Evolutionary conservation across 1,139 yeast species (phyloP).

Genomic region (Hanseniaspora sp.): DNA sequence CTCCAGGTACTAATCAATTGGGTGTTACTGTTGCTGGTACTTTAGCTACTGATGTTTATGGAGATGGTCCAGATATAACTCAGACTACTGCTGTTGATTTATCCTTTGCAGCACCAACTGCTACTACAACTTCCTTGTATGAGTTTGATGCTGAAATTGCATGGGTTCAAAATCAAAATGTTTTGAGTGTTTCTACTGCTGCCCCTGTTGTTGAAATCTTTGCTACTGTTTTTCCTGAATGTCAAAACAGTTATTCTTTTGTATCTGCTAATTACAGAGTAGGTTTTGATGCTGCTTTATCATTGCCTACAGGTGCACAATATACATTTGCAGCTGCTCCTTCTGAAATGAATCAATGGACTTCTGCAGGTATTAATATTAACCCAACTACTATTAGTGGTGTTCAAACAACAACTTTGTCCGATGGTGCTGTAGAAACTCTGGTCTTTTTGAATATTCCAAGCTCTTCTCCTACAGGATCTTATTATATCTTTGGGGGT

Average conservation of each 20-base stretch:
- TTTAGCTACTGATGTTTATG: constrained; percentile 10
- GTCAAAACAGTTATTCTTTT: constrained; percentile 7
- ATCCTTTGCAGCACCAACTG: background rate
- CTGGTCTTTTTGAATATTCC: constrained; percentile 3
- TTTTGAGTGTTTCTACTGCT: background rate
- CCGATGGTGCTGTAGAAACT: constrained; percentile 4
- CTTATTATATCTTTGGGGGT: constrained; percentile 9
- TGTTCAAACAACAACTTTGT: background rate
- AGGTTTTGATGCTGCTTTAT: constrained; percentile 1
- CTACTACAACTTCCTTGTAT: constrained; percentile 5
- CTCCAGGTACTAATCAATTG: constrained; percentile 8
- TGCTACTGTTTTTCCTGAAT: constrained; percentile 12
- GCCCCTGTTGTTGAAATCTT: constrained; percentile 14
- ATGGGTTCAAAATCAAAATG: constrained; percentile 5
- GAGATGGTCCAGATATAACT: constrained; percentile 3
- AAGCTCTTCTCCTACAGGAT: background rate
- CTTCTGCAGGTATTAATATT: background rate
- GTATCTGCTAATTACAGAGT: constrained; percentile 10
- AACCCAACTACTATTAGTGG: background rate
- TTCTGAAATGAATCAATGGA: constrained; percentile 8
- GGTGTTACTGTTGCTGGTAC: constrained; percentile 9
- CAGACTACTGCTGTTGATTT: background rate
- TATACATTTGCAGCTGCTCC: constrained; percentile 4
- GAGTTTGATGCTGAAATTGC: background rate
- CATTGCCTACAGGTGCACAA: constrained; percentile 6